These are phyloP conservation scores for Nemania sp. DNA, from an alignment of 2,329 filamentous ascomycete species.

Conservation along the genomic window DNA sequence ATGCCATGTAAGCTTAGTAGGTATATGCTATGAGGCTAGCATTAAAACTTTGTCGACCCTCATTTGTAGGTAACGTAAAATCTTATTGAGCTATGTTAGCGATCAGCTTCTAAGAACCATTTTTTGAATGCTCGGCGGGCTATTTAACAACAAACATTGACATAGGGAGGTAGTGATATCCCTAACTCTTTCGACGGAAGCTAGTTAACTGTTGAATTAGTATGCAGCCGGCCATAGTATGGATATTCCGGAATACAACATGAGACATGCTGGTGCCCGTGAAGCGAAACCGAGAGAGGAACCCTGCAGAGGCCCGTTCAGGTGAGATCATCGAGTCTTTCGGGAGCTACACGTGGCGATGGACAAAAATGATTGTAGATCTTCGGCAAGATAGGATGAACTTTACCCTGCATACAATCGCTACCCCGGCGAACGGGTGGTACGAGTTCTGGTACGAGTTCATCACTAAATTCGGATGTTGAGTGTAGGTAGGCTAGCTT, in stretches of 20 bases:
- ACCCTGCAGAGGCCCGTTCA: conserved; percentile 1
- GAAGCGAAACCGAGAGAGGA: conserved; percentile 11
- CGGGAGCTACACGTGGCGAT: conserved; percentile 27
- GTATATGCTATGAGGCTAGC: neutral
- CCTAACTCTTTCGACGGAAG: neutral
- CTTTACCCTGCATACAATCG: neutral
- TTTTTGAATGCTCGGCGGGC: no score
- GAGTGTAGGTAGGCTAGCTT: neutral
- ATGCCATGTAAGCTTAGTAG: no score
- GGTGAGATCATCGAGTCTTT: conserved; percentile 1
- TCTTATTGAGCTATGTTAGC: no score
- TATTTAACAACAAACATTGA: neutral
- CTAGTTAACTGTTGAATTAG: neutral
- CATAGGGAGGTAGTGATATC: neutral
- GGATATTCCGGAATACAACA: conserved; percentile 27
- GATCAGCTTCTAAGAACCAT: no score
- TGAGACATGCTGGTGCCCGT: conserved; percentile 29
- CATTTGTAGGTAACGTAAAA: no score
- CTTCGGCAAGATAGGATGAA: conserved; percentile 22
- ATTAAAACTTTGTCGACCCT: neutral
- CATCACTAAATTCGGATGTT: neutral
- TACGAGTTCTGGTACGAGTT: neutral
- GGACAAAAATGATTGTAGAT: conserved; percentile 5
- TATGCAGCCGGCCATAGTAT: conserved; percentile 28
- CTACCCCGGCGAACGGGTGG: neutral